These are phyloP conservation scores for Beta macrorhiza DNA, from an alignment of 179 eudicot genomes.

Conservation along the genomic window DNA sequence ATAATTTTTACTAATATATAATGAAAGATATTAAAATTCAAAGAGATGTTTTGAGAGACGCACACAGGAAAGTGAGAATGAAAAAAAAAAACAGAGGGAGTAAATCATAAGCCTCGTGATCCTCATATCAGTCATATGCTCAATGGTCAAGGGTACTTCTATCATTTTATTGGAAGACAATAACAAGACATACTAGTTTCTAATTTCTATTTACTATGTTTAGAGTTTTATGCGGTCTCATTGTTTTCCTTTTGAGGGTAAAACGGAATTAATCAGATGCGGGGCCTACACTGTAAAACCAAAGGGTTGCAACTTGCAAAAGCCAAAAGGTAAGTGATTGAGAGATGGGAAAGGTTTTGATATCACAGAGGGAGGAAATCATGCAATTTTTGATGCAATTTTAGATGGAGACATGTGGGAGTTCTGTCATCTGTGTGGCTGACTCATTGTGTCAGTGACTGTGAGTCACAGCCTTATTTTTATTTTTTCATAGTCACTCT, in stretches of 20 bases:
- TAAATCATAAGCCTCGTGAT: no score
- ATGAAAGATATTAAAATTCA: no score
- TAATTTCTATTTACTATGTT: background rate
- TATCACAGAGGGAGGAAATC: background rate
- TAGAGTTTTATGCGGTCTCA: background rate
- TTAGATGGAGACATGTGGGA: constrained; percentile 20
- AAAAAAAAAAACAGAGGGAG: no score
- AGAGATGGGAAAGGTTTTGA: constrained; percentile 1
- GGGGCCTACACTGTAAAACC: constrained; percentile 11
- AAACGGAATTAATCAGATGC: background rate
- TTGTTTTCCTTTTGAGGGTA: background rate
- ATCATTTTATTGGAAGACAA: background rate
- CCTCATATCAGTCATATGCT: background rate
- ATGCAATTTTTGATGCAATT: constrained; percentile 1
- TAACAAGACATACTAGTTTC: no score
- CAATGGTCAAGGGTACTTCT: background rate
- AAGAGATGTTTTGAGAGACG: no score
- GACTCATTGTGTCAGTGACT: constrained; percentile 25
- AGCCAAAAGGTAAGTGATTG: background rate
- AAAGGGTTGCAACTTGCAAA: background rate
- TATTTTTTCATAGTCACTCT: background rate
- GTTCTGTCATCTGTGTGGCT: constrained; percentile 26
- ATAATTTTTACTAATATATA: no score
- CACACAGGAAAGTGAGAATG: no score
- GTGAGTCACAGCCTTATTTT: constrained; percentile 2